phyloP scores from a whole-genome alignment of 495 filamentous ascomycete genomes.

The Acidomyces sp. region DNA sequence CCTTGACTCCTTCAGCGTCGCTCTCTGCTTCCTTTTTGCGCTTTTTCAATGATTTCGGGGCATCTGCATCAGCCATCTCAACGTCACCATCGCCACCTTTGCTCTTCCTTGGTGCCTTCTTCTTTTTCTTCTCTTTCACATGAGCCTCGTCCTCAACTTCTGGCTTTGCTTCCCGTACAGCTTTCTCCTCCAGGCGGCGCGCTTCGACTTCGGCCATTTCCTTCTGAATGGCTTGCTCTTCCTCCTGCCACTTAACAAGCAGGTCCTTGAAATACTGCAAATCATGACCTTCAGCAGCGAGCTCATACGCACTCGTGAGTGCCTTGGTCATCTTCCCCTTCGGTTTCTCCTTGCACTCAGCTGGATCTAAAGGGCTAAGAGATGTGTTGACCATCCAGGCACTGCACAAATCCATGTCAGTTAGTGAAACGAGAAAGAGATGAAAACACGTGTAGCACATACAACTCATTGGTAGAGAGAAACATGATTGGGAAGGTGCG shows the following conservation, averaged over 20 bases:
- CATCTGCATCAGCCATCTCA: constrained; percentile 61
- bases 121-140: constrained; percentile 19
- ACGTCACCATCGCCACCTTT: constrained; percentile 51
- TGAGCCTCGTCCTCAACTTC: constrained; percentile 14
- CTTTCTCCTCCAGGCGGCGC: constrained; percentile 33
- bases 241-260: constrained; percentile 46
- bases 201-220: constrained; percentile 41
- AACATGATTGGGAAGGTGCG: constrained; percentile 90
- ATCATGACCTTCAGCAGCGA: constrained; percentile 58
- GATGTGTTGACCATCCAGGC: constrained; percentile 74
- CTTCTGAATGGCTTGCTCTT: constrained; percentile 47
- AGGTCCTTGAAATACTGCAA: constrained; percentile 66
- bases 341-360: constrained; percentile 48
- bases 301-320: constrained; percentile 55
- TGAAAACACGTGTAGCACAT: constrained; percentile 31
- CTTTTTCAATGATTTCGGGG: constrained; percentile 48
- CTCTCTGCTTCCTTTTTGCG: constrained; percentile 53
- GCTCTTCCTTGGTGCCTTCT: constrained; percentile 49
- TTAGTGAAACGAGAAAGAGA: background rate
- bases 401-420: constrained; percentile 33
- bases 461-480: constrained; percentile 90
- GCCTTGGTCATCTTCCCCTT: constrained; percentile 53
- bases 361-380: constrained; percentile 57
- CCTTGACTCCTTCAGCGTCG: constrained; percentile 55
- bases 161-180: constrained; percentile 38